A percentile compares a stretch with the other conserved stretches of the same genome.
Evolutionary conservation across 2,329 filamentous ascomycete species (phyloP).

Genomic region (Trichoderma polysporum): DNA sequence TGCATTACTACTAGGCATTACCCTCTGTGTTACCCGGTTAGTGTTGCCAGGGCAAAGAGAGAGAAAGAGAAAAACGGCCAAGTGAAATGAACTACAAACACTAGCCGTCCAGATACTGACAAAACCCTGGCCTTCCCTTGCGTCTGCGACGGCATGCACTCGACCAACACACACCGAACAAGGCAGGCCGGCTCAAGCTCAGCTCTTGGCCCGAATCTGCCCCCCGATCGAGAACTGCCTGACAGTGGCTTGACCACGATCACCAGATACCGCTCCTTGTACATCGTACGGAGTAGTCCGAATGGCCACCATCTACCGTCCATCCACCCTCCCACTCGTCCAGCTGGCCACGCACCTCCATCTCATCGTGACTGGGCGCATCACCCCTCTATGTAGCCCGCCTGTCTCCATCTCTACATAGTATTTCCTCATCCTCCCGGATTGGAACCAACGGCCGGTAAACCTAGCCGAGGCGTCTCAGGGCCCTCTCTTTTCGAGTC

Average conservation of each 20-base stretch:
- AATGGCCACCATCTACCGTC: background rate
- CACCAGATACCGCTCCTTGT: conserved; percentile 4
- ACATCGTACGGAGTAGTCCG: background rate
- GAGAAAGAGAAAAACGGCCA: background rate
- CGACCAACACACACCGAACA: background rate
- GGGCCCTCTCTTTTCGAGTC: background rate
- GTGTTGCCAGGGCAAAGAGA: background rate
- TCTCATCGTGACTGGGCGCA: background rate
- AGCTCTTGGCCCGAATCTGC: background rate
- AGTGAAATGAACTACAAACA: too few species aligned
- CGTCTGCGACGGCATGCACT: background rate
- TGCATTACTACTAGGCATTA: background rate
- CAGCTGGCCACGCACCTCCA: background rate
- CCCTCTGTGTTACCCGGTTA: background rate
- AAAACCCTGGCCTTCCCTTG: background rate
- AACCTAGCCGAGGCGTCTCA: conserved; percentile 4
- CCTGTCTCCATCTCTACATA: background rate
- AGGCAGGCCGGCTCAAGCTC: background rate
- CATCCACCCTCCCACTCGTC: background rate
- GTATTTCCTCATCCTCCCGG: background rate
- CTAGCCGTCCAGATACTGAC: background rate
- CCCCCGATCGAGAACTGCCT: background rate
- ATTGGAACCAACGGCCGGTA: background rate
- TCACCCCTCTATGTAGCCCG: background rate
- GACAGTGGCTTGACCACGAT: background rate